Evolutionary conservation across 2,329 filamentous ascomycete species (phyloP).

Genomic region (Exophiala lecanii-corni): DNA sequence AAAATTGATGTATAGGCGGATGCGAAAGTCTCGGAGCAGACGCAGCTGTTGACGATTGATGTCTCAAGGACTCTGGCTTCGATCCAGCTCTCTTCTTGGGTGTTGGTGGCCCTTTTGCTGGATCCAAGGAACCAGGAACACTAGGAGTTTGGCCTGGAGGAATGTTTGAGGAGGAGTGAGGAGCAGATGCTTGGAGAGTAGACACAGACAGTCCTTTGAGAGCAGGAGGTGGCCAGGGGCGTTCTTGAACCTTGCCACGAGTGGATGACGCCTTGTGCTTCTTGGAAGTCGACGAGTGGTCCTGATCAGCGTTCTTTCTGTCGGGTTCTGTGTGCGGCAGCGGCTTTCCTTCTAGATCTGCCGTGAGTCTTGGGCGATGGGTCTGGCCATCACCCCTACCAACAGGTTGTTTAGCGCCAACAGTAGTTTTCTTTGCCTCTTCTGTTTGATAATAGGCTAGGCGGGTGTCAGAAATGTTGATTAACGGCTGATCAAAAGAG

Average conservation of each 20-base stretch:
- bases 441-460: conserved; percentile 22
- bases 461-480: background rate
- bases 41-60: background rate
- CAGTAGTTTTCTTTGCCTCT: conserved; percentile 30
- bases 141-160: background rate
- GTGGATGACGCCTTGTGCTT: background rate
- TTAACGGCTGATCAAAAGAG: background rate
- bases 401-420: conserved; percentile 23
- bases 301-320: background rate
- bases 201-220: conserved; percentile 4
- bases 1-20: background rate
- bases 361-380: conserved; percentile 23
- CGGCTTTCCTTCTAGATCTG: conserved; percentile 1
- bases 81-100: background rate
- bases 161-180: too few relatives aligned
- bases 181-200: background rate
- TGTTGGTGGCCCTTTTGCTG: background rate
- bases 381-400: conserved; percentile 36
- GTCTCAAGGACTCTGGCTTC: background rate
- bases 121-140: background rate
- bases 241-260: background rate
- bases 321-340: background rate
- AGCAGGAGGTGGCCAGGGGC: conserved; percentile 14
- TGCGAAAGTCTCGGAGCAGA: background rate
- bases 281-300: background rate